These are phyloP conservation scores for Tardiomyces digboiensis DNA, from an alignment of 1,139 yeast species.

Conservation along the genomic window DNA sequence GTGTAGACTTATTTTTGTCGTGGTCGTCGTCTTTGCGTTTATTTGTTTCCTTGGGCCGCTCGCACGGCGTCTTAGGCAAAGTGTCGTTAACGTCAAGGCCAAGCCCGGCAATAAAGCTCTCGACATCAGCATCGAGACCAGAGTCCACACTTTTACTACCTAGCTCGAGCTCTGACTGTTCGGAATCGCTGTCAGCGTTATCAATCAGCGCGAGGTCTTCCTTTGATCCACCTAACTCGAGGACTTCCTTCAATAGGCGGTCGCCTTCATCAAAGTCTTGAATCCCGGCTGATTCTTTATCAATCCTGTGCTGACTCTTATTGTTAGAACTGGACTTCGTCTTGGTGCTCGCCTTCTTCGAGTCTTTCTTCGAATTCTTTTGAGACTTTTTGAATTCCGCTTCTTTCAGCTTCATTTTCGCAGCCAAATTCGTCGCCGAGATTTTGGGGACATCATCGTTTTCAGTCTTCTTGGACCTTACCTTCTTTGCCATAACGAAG, in stretches of 20 bases:
- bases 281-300: slow-evolving; percentile 2
- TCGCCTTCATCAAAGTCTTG: slow-evolving; percentile 26
- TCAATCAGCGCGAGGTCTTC: slow-evolving; percentile 49
- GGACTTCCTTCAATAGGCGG: slow-evolving; percentile 4
- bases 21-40: slow-evolving; percentile 15
- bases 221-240: slow-evolving; percentile 53
- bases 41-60: slow-evolving; percentile 9
- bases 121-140: slow-evolving; percentile 38
- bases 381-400: slow-evolving; percentile 3
- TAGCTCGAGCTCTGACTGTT: slow-evolving; percentile 35
- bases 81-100: slow-evolving; percentile 45
- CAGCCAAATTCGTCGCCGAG: slow-evolving; percentile 15
- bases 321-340: slow-evolving; percentile 2
- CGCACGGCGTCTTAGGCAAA: slow-evolving; percentile 15
- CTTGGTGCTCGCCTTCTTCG: slow-evolving; percentile 10
- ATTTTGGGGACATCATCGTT: neutral
- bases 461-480: neutral
- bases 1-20: slow-evolving; percentile 19
- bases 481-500: neutral
- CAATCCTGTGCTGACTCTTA: slow-evolving; percentile 9
- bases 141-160: slow-evolving; percentile 13
- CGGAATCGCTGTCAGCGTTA: slow-evolving; percentile 30
- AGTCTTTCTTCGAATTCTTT: slow-evolving; percentile 19
- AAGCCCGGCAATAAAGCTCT: slow-evolving; percentile 55
- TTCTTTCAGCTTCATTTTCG: slow-evolving; percentile 20